Base-by-base conservation (phyloP, 495 filamentous ascomycete genomes). In the Xylaria castorea region DNA sequence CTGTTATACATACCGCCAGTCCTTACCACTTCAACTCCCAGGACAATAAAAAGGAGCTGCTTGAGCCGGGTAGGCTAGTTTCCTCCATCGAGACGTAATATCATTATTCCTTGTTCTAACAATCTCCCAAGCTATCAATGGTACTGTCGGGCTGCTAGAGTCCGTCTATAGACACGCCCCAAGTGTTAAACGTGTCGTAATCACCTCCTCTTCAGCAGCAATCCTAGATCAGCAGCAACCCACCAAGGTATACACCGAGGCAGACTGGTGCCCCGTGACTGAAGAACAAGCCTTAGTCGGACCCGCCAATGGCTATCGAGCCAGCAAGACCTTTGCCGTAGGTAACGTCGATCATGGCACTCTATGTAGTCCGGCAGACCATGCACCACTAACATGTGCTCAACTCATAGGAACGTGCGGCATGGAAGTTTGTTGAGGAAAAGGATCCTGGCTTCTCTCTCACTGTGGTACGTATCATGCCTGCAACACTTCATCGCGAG, bases 351-450 rank as follows among this genome's bases (percentile, higher is more conserved):
- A n/a, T 50, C 6, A 8, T 18, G 46, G 1, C 20, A 50, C 8
- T 50, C 20, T 50, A n/a, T 8, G 46, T n/a, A 1, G 11, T n/a
- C 18, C 16, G 16, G 18, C 6, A 46, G 44, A 46, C 34, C 40
- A 46, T 4, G 42, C 46, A 18, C 46, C 46, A 50, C 46, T 50
- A n/a, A 50, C 18, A 50, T 50, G 6, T 50, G 7, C 46, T 50
- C 46, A 8, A 22, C 6, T n/a, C 20, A 22, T 36, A 66, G 63
- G 63, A 66, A 50, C 63, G 63, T 30, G 92, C 93, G 3, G 93
- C 93, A 0, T 96, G 93, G 93, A 89, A 94, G 8, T 94, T 94
- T 76, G 82, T 94, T 5, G 89, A 92, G 80, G 89, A 91, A 60
- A 91, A 93, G 80, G 92, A 93, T 80, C 92, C 92, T 0, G 90